Base-by-base conservation (phyloP, 805 yeast genomes). In the Schizosaccharomyces octosporus region DNA sequence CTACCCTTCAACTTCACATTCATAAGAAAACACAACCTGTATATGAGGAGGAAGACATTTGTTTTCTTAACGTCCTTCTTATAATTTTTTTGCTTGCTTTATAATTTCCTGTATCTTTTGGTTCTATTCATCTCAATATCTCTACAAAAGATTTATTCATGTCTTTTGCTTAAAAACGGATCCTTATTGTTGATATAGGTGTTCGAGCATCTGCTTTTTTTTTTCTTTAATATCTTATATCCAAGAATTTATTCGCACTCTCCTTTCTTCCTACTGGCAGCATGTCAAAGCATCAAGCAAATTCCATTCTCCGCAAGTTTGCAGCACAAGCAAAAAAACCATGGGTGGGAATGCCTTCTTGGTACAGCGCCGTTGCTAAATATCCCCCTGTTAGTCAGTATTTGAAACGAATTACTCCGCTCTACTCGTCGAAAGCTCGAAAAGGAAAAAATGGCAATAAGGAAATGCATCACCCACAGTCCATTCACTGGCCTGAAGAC, bases 401-500 rank as follows among this genome's bases (percentile, higher is more conserved):
- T 24, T 17, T 17, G 11, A 51, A 29, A 4, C 31, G 57, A 17
- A 51, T 51, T 24, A 29, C 27, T 7, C 57, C 57, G 1, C 19
- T 21, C 5, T 51, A 51, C 57, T 21, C 21, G 2, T 6, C 31
- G 15, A 29, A 21, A 24, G n/a, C 11, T 7, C 31, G 6, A 51
- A 27, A 51, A 24, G n/a, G 17, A 1, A 21, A 19, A 24, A 51
- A 29, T 17, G 51, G 24, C 19, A 19, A 21, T 29, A 29, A 24
- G 36, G 19, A 21, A 24, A 51, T 51, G 57, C 27, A 24, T 24
- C 31, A 51, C 31, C 76, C 84, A 11, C 79, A 80, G 54, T 76
- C 77, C 64, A 73, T 85, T 67, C 71, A 70, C 62, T 83, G 78
- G 66, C 70, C 81, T 61, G 93, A 90, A 71, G 98, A 93, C 72